A percentile compares a stretch with the other conserved stretches of the same genome.
Evolutionary conservation across 768 basidiomycete species (phyloP).

Genomic region (Inosperma sp.): DNA sequence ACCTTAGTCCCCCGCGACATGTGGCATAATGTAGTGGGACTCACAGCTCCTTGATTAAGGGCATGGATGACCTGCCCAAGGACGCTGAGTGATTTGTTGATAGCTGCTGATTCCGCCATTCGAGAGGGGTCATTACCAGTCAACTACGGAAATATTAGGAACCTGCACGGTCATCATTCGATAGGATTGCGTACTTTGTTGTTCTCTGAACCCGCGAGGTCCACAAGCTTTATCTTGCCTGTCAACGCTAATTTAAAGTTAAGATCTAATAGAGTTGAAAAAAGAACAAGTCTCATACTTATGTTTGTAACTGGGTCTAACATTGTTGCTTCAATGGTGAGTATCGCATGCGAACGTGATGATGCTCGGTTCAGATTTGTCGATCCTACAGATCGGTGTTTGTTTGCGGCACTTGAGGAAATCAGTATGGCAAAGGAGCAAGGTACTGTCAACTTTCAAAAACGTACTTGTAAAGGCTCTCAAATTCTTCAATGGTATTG

Average conservation of each 20-base stretch:
- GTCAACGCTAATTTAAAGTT: slow-evolving; percentile 43
- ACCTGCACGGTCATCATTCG: background rate
- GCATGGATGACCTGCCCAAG: slow-evolving; percentile 87
- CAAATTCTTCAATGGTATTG: slow-evolving; percentile 40
- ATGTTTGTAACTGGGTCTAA: slow-evolving; percentile 48
- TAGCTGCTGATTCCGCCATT: slow-evolving; percentile 84
- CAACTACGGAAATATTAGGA: slow-evolving; percentile 33
- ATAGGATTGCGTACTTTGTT: slow-evolving; percentile 55
- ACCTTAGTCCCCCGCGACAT: background rate
- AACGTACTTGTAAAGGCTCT: slow-evolving; percentile 24
- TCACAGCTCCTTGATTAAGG: slow-evolving; percentile 65
- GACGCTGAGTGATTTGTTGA: slow-evolving; percentile 85
- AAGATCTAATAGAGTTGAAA: background rate
- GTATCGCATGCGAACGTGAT: slow-evolving; percentile 84
- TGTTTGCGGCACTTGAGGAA: slow-evolving; percentile 56
- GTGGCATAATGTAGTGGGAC: slow-evolving; percentile 18
- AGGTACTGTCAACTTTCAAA: background rate
- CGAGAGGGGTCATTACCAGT: slow-evolving; percentile 85
- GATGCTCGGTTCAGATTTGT: slow-evolving; percentile 82
- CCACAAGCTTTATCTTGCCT: slow-evolving; percentile 82
- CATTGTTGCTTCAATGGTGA: slow-evolving; percentile 68
- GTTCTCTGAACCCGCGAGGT: slow-evolving; percentile 89
- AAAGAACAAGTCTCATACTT: slow-evolving; percentile 35
- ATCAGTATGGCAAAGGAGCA: too few species aligned
- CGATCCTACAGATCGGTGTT: slow-evolving; percentile 77